These are phyloP conservation scores for Thermothielavioides terrestris DNA, from an alignment of 495 filamentous ascomycete species.

Conservation along the genomic window DNA sequence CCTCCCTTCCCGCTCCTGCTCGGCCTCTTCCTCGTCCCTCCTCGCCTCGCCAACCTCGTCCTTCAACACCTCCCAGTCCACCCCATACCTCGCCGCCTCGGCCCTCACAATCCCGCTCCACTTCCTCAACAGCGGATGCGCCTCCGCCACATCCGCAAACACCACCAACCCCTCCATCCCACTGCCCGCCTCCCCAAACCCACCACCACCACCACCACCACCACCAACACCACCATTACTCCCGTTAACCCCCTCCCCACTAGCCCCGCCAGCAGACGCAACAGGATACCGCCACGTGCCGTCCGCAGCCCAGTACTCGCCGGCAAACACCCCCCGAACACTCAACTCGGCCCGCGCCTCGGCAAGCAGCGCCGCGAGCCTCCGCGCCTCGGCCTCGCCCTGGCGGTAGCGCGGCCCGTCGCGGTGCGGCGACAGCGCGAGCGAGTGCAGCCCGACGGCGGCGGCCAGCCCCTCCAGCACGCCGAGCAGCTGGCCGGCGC, in stretches of 20 bases:
- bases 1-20: constrained; percentile 1
- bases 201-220: constrained; percentile 22
- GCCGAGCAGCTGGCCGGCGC: constrained; percentile 62
- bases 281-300: constrained; percentile 58
- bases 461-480: constrained; percentile 54
- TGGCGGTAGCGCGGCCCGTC: too few species aligned
- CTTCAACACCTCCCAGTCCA: constrained; percentile 31
- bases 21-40: constrained; percentile 4
- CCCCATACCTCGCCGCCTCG: constrained; percentile 35
- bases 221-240: constrained; percentile 9
- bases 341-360: constrained; percentile 53
- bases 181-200: background rate
- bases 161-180: constrained; percentile 17
- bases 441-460: constrained; percentile 6
- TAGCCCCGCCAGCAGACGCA: background rate
- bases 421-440: constrained; percentile 25
- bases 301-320: constrained; percentile 45
- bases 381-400: constrained; percentile 13
- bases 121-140: constrained; percentile 50
- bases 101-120: constrained; percentile 42
- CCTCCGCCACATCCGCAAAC: constrained; percentile 44
- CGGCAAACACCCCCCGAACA: constrained; percentile 53
- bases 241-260: background rate
- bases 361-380: constrained; percentile 33
- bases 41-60: constrained; percentile 11